Conservation (phyloP, 140 eudicot genomes). For the Senecio squalidus region DNA sequence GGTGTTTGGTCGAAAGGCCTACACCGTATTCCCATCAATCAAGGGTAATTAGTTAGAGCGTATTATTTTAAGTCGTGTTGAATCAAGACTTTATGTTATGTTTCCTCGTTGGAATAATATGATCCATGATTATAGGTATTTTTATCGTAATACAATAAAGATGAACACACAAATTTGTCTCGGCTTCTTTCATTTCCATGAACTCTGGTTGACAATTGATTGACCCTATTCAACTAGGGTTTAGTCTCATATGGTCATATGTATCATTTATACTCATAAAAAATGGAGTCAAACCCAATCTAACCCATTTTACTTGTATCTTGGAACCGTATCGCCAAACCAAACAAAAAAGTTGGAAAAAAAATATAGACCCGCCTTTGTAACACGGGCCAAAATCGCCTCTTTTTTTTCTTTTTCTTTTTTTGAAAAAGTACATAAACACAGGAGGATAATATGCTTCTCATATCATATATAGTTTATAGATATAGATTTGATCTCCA, state of each 20-base stretch:
- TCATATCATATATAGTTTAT: background rate
- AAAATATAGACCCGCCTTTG: background rate
- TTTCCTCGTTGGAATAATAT: background rate
- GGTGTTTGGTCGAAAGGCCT: slow-evolving; percentile 27
- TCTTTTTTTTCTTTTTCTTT: background rate
- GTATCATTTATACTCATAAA: too few species aligned
- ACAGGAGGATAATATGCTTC: slow-evolving; percentile 15
- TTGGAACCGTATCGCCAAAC: too few species aligned
- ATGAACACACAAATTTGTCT: too few species aligned
- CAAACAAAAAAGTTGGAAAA: too few species aligned
- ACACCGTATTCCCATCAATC: background rate
- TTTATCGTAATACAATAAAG: too few species aligned
- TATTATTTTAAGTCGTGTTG: background rate
- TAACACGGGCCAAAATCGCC: background rate
- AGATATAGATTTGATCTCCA: slow-evolving; percentile 12
- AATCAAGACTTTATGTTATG: background rate
- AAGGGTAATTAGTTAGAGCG: background rate
- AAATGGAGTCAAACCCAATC: too few species aligned
- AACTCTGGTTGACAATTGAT: too few species aligned
- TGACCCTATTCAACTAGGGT: too few species aligned
- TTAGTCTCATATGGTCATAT: too few species aligned
- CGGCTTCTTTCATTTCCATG: too few species aligned
- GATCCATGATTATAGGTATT: background rate
- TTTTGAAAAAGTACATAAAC: background rate
- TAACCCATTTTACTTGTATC: too few species aligned